Base-by-base conservation (phyloP, 495 filamentous ascomycete genomes). In the Xeromyces bisporus region DNA sequence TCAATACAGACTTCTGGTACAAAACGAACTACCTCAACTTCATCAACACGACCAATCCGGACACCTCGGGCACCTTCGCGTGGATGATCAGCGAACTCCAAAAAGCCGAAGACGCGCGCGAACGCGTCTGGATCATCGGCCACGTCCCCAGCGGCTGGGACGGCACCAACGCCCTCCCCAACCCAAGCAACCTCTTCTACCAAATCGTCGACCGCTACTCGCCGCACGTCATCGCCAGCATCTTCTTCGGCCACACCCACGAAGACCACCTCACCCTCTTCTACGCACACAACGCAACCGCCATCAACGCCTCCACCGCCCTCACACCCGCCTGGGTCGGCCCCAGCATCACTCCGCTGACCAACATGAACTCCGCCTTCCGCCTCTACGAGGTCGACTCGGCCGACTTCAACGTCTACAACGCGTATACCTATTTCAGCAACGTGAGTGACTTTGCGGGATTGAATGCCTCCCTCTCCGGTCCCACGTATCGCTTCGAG, bases 161-260 rank as follows among this genome's bases (percentile, higher is more conserved):
- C 26, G 68, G 62, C 9, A 40, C 45, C 2, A 67, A 66, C 28
- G 53, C 60, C 7, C 40, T 72, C 16, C 56, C 56, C 8, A 59
- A 61, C 15, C 66, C 64, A 1, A 62, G 63, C 1, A 55, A 69
- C 28, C 50, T 67, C 25, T 66, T 67, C 36, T 68, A 71, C 42
- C 64, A 68, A 27, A 70, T 73, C 23, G 54, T 71, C 7, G 64
- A 66, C 34, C 59, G 68, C 14, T 71, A 69, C 46, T 62, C 56
- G 4, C 64, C 67, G 0, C 58, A 67, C 28, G 65, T 68, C 0
- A 69, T 71, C 32, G 64, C 65, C 6, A 61, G 59, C 27, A 46
- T 66, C 6, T 70, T 73, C 45, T 73, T 62, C 33, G 67, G 67
- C 6, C 67, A 71, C 44, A 69, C 64, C 2, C 66, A 71, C 38